phyloP scores from a whole-genome alignment of 805 yeast genomes.

The Geotrichum ghanense region DNA sequence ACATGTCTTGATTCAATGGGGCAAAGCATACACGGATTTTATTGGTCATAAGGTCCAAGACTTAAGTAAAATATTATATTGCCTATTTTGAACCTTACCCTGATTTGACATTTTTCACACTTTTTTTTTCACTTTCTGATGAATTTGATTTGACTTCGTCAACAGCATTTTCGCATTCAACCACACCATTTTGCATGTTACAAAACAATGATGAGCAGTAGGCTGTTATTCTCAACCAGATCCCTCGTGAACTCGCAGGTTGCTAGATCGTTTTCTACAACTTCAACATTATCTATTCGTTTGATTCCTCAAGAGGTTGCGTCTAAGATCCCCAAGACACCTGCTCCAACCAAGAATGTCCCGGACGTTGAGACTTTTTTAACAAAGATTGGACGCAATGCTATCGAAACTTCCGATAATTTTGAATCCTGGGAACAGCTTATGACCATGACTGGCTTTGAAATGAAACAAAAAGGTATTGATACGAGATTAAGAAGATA shows the following conservation, averaged over 20 bases:
- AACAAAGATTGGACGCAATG: conserved; percentile 65
- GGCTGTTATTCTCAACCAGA: neutral
- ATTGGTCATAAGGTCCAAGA: no score
- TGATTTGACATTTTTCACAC: neutral
- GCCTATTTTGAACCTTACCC: no score
- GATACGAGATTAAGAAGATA: conserved; percentile 56
- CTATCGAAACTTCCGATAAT: conserved; percentile 51
- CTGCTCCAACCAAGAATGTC: conserved; percentile 39
- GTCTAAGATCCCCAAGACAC: conserved; percentile 19
- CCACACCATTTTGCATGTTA: no score
- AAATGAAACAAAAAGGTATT: conserved; percentile 66
- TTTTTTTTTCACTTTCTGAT: no score
- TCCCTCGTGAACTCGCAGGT: neutral
- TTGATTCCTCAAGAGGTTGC: neutral
- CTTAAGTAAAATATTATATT: no score
- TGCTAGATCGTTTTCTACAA: neutral
- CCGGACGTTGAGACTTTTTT: conserved; percentile 70
- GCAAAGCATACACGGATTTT: no score
- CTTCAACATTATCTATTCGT: neutral
- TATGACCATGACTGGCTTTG: conserved; percentile 40
- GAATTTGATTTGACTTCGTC: neutral
- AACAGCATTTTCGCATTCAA: no score
- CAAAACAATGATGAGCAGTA: neutral
- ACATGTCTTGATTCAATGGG: no score
- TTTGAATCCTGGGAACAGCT: conserved; percentile 69